Percentiles rank a stretch among this genome's conserved stretches.
Evolutionary conservation across 2,329 filamentous ascomycete genomes (phyloP).

Genomic region (Diplodia mutila): DNA sequence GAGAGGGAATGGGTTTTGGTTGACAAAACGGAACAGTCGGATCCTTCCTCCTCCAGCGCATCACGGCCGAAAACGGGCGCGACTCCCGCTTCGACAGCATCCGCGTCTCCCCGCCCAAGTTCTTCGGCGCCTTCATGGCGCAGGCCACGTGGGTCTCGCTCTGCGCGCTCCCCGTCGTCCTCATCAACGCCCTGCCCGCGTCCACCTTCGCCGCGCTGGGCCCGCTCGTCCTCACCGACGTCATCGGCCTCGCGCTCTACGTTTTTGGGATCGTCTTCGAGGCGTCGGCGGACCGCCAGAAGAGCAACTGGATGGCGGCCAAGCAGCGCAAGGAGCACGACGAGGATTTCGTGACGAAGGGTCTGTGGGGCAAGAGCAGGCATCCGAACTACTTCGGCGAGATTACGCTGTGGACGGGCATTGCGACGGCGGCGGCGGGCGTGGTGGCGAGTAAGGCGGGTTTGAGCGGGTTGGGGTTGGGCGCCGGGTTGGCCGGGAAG

Average conservation of each 20-base stretch:
- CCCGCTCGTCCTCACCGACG: slow-evolving; percentile 55
- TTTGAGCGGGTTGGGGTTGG: slow-evolving; percentile 61
- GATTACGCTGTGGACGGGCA: slow-evolving; percentile 68
- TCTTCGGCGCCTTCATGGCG: slow-evolving; percentile 59
- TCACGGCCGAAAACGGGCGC: slow-evolving; percentile 58
- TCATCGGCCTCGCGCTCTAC: slow-evolving; percentile 63
- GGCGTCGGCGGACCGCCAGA: slow-evolving; percentile 66
- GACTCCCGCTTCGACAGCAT: slow-evolving; percentile 64
- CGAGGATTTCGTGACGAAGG: slow-evolving; percentile 67
- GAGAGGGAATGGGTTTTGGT: background rate
- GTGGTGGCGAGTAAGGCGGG: slow-evolving; percentile 59
- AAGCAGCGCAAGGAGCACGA: slow-evolving; percentile 68
- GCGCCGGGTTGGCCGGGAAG: slow-evolving; percentile 49
- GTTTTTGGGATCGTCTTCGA: slow-evolving; percentile 64
- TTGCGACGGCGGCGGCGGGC: slow-evolving; percentile 63
- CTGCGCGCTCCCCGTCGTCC: slow-evolving; percentile 67
- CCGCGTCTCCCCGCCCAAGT: slow-evolving; percentile 56
- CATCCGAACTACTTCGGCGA: slow-evolving; percentile 78
- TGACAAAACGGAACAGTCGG: slow-evolving; percentile 54
- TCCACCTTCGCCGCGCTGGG: slow-evolving; percentile 54
- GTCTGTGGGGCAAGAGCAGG: slow-evolving; percentile 63
- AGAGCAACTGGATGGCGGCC: slow-evolving; percentile 62
- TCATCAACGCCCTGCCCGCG: slow-evolving; percentile 64
- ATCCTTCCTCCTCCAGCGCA: slow-evolving; percentile 65
- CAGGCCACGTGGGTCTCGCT: slow-evolving; percentile 71